Conservation (phyloP, 495 filamentous ascomycete species). For the Aspergillus coremiiformis region DNA sequence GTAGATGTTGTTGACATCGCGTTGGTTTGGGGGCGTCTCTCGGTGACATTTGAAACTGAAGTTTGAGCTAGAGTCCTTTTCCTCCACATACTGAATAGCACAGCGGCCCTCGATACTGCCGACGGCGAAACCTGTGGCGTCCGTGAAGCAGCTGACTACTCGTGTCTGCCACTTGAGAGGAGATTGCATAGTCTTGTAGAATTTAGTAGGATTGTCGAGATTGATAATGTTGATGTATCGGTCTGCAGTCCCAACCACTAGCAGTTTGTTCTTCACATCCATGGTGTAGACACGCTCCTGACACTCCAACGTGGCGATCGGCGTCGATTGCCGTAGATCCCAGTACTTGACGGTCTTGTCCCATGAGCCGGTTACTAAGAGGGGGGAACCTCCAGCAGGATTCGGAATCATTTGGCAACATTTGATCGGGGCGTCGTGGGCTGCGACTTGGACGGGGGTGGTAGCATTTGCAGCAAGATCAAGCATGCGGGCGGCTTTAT, state of each 20-base stretch:
- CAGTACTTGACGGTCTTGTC: slow-evolving; percentile 95
- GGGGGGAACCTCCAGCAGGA: slow-evolving; percentile 45
- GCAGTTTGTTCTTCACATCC: slow-evolving; percentile 69
- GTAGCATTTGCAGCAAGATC: slow-evolving; percentile 56
- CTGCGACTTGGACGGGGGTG: slow-evolving; percentile 56
- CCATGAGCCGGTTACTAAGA: slow-evolving; percentile 88
- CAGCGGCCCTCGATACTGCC: slow-evolving; percentile 87
- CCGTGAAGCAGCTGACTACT: slow-evolving; percentile 75
- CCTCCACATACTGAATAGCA: slow-evolving; percentile 81
- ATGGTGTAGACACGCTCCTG: slow-evolving; percentile 83
- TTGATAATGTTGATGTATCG: slow-evolving; percentile 83
- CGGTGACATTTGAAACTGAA: slow-evolving; percentile 95
- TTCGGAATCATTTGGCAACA: slow-evolving; percentile 66
- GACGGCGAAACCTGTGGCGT: slow-evolving; percentile 76
- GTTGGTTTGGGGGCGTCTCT: slow-evolving; percentile 54
- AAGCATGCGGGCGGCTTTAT: slow-evolving; percentile 74
- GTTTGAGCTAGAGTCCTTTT: slow-evolving; percentile 73
- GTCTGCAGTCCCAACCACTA: slow-evolving; percentile 81
- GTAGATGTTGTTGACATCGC: slow-evolving; percentile 71
- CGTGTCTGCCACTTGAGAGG: slow-evolving; percentile 86
- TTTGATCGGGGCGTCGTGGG: slow-evolving; percentile 73
- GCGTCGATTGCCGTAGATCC: slow-evolving; percentile 65
- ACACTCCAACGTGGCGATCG: slow-evolving; percentile 57
- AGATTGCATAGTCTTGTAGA: slow-evolving; percentile 77
- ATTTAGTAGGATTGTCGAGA: slow-evolving; percentile 64